A percentile compares a stretch with the other conserved stretches of the same genome.
phyloP scores from a whole-genome alignment of 2,329 filamentous ascomycete species.

The Aureobasidium sp. region DNA sequence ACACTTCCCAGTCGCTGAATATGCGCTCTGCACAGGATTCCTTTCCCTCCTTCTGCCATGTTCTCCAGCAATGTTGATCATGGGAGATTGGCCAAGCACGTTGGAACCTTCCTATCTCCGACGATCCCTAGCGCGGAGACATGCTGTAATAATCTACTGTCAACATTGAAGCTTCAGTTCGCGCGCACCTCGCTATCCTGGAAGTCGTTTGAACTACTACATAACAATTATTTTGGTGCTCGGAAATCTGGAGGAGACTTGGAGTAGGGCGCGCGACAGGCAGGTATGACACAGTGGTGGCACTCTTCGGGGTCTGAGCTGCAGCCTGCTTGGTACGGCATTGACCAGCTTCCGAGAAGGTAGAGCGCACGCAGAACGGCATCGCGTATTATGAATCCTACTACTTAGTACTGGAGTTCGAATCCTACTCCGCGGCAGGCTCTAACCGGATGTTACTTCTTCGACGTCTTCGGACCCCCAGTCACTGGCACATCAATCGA shows the following conservation, averaged over 20 bases:
- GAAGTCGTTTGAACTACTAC: not conserved
- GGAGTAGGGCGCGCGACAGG: not conserved
- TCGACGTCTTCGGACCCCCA: not conserved
- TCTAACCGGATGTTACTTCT: not conserved
- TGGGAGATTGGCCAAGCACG: not conserved
- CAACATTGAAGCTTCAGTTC: not conserved
- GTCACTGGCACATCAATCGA: not conserved
- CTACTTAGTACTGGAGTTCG: not conserved
- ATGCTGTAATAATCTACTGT: not conserved
- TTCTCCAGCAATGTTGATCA: not conserved
- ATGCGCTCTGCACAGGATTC: not conserved
- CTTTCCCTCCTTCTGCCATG: not conserved
- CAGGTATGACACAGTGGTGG: slow-evolving; percentile 1
- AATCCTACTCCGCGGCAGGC: not conserved
- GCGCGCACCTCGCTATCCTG: not conserved
- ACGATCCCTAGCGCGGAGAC: not conserved
- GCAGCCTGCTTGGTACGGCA: not conserved
- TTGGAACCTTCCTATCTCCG: not conserved
- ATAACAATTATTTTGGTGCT: not conserved
- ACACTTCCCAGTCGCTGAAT: not conserved
- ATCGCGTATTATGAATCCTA: not conserved
- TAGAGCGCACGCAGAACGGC: not conserved
- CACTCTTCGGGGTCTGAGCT: not conserved
- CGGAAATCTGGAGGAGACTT: not conserved
- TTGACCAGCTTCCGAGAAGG: too few relatives aligned